These are phyloP conservation scores for Puccinia hordei DNA, from an alignment of 1,284 basidiomycete species.

Conservation along the genomic window DNA sequence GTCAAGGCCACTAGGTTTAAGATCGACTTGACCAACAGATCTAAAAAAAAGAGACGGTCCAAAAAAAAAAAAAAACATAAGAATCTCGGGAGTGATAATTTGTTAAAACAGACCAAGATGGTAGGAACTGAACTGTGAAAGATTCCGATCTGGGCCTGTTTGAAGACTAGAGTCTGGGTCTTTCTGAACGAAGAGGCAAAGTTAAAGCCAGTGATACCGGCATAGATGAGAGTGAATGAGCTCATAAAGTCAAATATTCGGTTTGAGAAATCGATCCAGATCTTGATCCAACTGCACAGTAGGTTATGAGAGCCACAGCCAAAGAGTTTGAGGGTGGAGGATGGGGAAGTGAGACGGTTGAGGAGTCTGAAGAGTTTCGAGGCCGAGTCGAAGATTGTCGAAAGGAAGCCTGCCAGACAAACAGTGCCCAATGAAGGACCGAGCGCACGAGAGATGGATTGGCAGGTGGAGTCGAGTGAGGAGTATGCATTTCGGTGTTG, in stretches of 20 bases:
- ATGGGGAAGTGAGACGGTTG: background rate
- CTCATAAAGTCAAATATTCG: slow-evolving; percentile 38
- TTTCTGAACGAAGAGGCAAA: slow-evolving; percentile 16
- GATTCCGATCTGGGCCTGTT: slow-evolving; percentile 32
- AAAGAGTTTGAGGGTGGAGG: background rate
- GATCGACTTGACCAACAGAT: slow-evolving; percentile 44
- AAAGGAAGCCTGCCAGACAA: slow-evolving; percentile 36
- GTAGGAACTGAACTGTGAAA: slow-evolving; percentile 35
- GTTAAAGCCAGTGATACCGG: slow-evolving; percentile 47
- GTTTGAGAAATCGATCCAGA: slow-evolving; percentile 20
- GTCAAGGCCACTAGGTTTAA: slow-evolving; percentile 40
- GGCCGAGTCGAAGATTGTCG: slow-evolving; percentile 37
- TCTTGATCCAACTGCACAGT: slow-evolving; percentile 8
- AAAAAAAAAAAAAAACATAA: background rate
- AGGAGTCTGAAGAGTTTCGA: slow-evolving; percentile 18
- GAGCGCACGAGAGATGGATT: slow-evolving; percentile 37
- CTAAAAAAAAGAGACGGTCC: no score
- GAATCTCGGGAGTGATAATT: background rate
- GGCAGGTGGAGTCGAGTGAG: slow-evolving; percentile 29
- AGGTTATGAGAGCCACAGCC: background rate
- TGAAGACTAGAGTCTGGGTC: slow-evolving; percentile 21
- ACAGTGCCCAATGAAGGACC: slow-evolving; percentile 47
- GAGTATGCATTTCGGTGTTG: slow-evolving; percentile 24
- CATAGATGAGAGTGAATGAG: slow-evolving; percentile 32
- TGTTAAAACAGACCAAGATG: background rate